phyloP scores from a whole-genome alignment of 1,139 yeast species.

The Nakaseomyces uthaithaninus region DNA sequence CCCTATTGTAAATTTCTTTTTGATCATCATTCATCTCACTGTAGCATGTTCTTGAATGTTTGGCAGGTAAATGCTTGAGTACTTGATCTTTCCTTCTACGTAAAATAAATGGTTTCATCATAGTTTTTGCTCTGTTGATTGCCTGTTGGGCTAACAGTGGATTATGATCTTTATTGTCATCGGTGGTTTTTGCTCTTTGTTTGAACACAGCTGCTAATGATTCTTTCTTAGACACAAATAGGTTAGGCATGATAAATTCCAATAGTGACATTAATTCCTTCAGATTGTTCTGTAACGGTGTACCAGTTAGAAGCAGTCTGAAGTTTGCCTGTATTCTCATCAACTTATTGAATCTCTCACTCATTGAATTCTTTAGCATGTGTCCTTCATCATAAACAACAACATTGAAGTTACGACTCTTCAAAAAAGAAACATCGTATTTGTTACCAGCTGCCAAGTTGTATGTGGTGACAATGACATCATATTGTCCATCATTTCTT shows the following conservation, averaged over 20 bases:
- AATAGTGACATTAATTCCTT: slow-evolving; percentile 82
- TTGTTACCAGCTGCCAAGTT: slow-evolving; percentile 83
- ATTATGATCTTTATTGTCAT: slow-evolving; percentile 46
- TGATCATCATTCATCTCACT: slow-evolving; percentile 61
- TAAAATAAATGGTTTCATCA: slow-evolving; percentile 97
- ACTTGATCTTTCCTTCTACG: slow-evolving; percentile 91
- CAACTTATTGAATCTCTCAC: slow-evolving; percentile 78
- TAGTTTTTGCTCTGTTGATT: slow-evolving; percentile 82
- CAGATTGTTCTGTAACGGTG: slow-evolving; percentile 90
- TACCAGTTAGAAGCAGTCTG: slow-evolving; percentile 83
- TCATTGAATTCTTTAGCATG: slow-evolving; percentile 79
- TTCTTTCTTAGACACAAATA: slow-evolving; percentile 74
- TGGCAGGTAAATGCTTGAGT: slow-evolving; percentile 75
- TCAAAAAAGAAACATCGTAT: slow-evolving; percentile 70
- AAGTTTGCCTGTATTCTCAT: slow-evolving; percentile 78
- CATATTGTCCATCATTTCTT: slow-evolving; percentile 53
- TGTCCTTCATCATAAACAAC: slow-evolving; percentile 97
- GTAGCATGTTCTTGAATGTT: slow-evolving; percentile 52
- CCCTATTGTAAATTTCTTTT: slow-evolving; percentile 48
- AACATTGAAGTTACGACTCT: slow-evolving; percentile 67
- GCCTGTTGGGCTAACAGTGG: slow-evolving; percentile 88
- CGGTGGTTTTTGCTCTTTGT: slow-evolving; percentile 68
- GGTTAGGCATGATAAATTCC: slow-evolving; percentile 79
- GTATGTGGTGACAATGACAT: slow-evolving; percentile 90
- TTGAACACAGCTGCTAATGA: slow-evolving; percentile 76